Evolutionary conservation across 164 flowering plant species (phyloP).

Genomic region (Nymphaea thermarum): DNA sequence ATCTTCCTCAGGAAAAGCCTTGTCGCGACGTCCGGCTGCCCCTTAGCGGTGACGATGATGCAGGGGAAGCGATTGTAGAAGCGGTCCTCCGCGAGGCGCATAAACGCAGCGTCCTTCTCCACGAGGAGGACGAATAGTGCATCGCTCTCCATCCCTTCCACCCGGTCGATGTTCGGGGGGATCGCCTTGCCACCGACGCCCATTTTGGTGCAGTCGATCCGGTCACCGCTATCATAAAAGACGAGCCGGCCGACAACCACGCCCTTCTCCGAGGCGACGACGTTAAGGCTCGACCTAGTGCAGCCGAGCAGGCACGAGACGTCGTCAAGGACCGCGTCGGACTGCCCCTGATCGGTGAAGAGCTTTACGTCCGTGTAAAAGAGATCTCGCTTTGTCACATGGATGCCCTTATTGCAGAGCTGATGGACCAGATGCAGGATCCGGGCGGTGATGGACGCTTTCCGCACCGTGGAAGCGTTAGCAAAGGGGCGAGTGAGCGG

Average conservation of each 20-base stretch:
- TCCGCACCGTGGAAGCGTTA: conserved; percentile 63
- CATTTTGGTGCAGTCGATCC: conserved; percentile 97
- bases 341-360: conserved; percentile 84
- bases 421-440: conserved; percentile 75
- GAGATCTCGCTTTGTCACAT: conserved; percentile 89
- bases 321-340: conserved; percentile 80
- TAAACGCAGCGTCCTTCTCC: conserved; percentile 96
- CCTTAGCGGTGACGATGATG: conserved; percentile 87
- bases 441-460: conserved; percentile 67
- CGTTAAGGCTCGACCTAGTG: conserved; percentile 86
- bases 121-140: conserved; percentile 83
- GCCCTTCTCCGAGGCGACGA: conserved; percentile 86
- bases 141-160: conserved; percentile 84
- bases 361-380: conserved; percentile 96
- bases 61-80: conserved; percentile 94
- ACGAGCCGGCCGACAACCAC: conserved; percentile 84
- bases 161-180: conserved; percentile 92
- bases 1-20: conserved; percentile 86
- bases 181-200: conserved; percentile 98
- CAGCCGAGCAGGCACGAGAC: conserved; percentile 90
- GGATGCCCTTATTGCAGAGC: conserved; percentile 60
- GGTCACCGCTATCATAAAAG: conserved; percentile 86
- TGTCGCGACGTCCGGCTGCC: conserved; percentile 97
- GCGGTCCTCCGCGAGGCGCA: conserved; percentile 85
- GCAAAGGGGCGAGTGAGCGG: conserved; percentile 59